Conservation (phyloP, 129 eudicot species). For the Glebionis coronaria region DNA sequence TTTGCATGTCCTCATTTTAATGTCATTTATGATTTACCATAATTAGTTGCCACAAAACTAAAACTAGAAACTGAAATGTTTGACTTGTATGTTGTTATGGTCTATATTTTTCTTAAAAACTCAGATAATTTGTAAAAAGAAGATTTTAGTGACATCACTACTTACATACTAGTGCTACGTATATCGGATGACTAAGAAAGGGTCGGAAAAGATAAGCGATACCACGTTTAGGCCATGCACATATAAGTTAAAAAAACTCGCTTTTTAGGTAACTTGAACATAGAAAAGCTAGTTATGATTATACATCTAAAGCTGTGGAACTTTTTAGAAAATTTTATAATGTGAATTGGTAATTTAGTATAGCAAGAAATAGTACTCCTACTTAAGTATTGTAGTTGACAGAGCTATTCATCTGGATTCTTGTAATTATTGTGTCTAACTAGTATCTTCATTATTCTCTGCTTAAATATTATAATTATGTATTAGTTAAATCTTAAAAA, state of each 20-base stretch:
- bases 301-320: not conserved
- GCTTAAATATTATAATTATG: not conserved
- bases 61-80: too few species aligned
- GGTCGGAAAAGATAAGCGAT: too few species aligned
- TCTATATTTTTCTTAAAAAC: too few species aligned
- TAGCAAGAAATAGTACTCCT: not conserved
- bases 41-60: not conserved
- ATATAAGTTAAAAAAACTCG: too few species aligned
- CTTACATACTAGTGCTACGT: too few species aligned
- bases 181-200: too few species aligned
- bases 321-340: not conserved
- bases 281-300: too few species aligned
- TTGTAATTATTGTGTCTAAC: slow-evolving; percentile 21
- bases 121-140: too few species aligned
- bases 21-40: slow-evolving; percentile 3
- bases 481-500: not conserved
- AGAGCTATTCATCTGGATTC: slow-evolving; percentile 28
- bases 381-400: slow-evolving; percentile 14
- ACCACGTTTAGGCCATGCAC: too few species aligned
- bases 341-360: not conserved
- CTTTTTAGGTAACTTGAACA: too few species aligned
- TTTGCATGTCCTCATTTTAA: slow-evolving; percentile 18
- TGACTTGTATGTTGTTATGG: too few species aligned
- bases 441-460: slow-evolving; percentile 11
- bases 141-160: too few species aligned